These are phyloP conservation scores for Malus hybrid DNA, from an alignment of 331 rosid species.

Conservation along the genomic window DNA sequence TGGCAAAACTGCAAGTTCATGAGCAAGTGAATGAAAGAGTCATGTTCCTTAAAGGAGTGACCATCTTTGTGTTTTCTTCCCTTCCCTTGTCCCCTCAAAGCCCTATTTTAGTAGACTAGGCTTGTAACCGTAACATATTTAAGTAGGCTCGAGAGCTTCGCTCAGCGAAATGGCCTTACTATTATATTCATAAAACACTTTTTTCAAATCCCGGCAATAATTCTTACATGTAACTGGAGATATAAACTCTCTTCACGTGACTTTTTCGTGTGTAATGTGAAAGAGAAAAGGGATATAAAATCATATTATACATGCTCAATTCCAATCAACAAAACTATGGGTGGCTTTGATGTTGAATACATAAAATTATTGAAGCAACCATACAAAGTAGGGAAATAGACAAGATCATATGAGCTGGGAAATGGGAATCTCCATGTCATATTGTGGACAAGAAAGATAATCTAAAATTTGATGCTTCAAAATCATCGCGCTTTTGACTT, in stretches of 20 bases:
- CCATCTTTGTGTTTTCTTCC: background rate
- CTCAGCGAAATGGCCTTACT: too few relatives aligned
- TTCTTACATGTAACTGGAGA: too few relatives aligned
- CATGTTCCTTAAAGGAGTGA: background rate
- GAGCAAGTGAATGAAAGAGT: background rate
- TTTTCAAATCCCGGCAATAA: too few relatives aligned
- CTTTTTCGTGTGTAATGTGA: too few relatives aligned
- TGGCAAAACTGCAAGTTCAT: background rate
- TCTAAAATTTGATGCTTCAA: background rate
- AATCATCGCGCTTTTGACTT: background rate
- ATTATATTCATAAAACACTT: too few relatives aligned
- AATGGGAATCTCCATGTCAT: background rate
- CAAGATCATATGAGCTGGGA: background rate
- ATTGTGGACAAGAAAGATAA: background rate
- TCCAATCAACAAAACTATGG: background rate
- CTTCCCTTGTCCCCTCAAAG: too few relatives aligned
- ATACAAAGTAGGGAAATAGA: background rate
- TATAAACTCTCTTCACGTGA: background rate
- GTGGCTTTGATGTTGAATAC: background rate
- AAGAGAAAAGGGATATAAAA: too few relatives aligned
- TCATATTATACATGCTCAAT: background rate
- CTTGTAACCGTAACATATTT: too few relatives aligned
- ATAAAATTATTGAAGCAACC: background rate
- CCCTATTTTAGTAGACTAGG: too few relatives aligned
- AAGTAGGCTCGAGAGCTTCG: too few relatives aligned